Evolutionary conservation across 2,329 filamentous ascomycete species (phyloP), one percentile per base, ranked within the genome.

Genomic region (Fusarium chlamydosporum): DNA sequence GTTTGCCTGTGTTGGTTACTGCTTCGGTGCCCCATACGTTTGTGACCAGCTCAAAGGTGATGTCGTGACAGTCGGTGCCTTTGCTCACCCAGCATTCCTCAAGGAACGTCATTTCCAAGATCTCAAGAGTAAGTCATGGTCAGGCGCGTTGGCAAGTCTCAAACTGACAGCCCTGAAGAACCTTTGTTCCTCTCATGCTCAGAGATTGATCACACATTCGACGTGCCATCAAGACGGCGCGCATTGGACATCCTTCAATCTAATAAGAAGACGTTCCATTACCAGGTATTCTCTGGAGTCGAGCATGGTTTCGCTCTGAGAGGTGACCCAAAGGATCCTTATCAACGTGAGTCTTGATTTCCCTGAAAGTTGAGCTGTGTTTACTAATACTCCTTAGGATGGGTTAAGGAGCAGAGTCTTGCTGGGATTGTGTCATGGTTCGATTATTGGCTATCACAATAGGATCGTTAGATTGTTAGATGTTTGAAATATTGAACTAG

Each of bases 181-280:
- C 54, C 54, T 15, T 11, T 57, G 3, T 57, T 57, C 4, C 23
- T 57, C 10, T 57, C 54, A 35, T 57, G 54, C 5, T 57, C 54
- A 7, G 54, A 57, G n/a, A 26, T 57, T 16, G 54, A 57, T 6
- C 54, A 57, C 20, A 57, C 54, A 10, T 57, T 57, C 26, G 54
- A 57, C 15, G 54, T 57, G 4, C 54, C 46, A 12, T 57, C 54
- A 4, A 35, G 46, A n/a, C 54, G 54, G 15, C 54, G 54, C 6
- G 54, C 54, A 10, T 15, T 53, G 20, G 54, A 57, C 3, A 57
- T 57, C 18, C 16, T 57, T 12, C 54, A 57, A 4, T 20, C 37
- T 4, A 53, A 57, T 1, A 57, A 53, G 37, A 57, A 53, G 20
- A n/a, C 15, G 2, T 57, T 41, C 11, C 54, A 57, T 27, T 57